phyloP scores from a whole-genome alignment of 352 stramenopile species.

The Phytophthora chlamydospora region DNA sequence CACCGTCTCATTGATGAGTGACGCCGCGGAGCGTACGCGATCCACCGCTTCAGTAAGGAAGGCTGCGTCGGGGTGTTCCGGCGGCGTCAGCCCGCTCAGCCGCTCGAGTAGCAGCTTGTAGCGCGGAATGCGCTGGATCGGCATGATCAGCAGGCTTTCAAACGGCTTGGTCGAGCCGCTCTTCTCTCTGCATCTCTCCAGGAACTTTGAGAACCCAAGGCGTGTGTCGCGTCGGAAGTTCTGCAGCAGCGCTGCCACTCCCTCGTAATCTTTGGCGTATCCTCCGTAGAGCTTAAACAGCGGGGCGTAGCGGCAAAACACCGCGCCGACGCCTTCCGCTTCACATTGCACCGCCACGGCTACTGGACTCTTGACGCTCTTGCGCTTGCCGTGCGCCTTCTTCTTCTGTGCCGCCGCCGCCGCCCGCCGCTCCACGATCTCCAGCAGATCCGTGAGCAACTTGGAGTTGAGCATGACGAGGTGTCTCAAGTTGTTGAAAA shows the following conservation, averaged over 20 bases:
- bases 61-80: slow-evolving; percentile 61
- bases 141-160: slow-evolving; percentile 91
- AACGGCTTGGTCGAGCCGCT: slow-evolving; percentile 73
- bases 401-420: slow-evolving; percentile 11
- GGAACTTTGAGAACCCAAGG: slow-evolving; percentile 57
- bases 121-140: slow-evolving; percentile 91
- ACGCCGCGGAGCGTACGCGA: slow-evolving; percentile 63
- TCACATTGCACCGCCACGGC: slow-evolving; percentile 41
- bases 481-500: slow-evolving; percentile 86
- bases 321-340: slow-evolving; percentile 57
- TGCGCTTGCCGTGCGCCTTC: slow-evolving; percentile 16
- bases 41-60: slow-evolving; percentile 69
- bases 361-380: slow-evolving; percentile 39
- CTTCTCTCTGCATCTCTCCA: slow-evolving; percentile 59
- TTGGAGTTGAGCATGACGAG: slow-evolving; percentile 89
- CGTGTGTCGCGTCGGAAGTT: slow-evolving; percentile 59
- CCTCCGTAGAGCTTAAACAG: slow-evolving; percentile 86
- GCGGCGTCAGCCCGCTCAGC: slow-evolving; percentile 71
- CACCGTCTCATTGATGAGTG: slow-evolving; percentile 87
- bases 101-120: slow-evolving; percentile 91
- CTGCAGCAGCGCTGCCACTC: slow-evolving; percentile 65
- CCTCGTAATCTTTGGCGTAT: slow-evolving; percentile 86
- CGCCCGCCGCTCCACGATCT: slow-evolving; percentile 56
- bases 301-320: slow-evolving; percentile 84
- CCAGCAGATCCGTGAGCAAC: slow-evolving; percentile 68